phyloP scores from a whole-genome alignment of 192 early-diverging fungal species.

The Gaertneriomyces semiglobifer region DNA sequence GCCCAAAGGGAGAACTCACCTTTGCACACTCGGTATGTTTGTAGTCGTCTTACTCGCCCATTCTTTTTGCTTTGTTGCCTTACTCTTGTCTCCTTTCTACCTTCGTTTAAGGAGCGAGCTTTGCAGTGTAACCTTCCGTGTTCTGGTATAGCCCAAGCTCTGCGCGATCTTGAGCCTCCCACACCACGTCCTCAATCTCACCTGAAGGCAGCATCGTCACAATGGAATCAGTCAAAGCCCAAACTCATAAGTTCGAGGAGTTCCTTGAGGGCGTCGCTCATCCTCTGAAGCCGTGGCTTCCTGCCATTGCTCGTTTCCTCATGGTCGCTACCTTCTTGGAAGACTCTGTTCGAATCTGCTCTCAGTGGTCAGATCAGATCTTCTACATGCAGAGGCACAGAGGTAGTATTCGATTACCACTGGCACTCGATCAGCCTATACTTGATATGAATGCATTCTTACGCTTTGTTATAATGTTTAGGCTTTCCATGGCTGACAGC shows the following conservation, averaged over 20 bases:
- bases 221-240: constrained; percentile 34
- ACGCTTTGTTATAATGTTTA: neutral
- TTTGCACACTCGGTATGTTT: no score
- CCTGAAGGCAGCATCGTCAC: no score
- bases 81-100: no score
- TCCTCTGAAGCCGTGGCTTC: constrained; percentile 88
- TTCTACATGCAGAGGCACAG: constrained; percentile 78
- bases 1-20: no score
- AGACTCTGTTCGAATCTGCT: constrained; percentile 81
- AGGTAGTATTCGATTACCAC: constrained; percentile 24
- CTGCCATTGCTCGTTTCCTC: constrained; percentile 86
- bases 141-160: no score
- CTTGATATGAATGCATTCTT: neutral
- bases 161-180: no score
- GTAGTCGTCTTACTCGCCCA: no score
- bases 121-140: no score
- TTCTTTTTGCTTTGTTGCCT: no score
- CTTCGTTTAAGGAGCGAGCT: no score
- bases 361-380: constrained; percentile 88
- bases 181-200: no score
- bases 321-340: constrained; percentile 95
- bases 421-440: neutral
- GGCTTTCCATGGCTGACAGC: constrained; percentile 74
- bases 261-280: constrained; percentile 68
- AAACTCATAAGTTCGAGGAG: constrained; percentile 60